phyloP scores from a whole-genome alignment of 306 rosid genomes.

The Gastrolobium bilobum region DNA sequence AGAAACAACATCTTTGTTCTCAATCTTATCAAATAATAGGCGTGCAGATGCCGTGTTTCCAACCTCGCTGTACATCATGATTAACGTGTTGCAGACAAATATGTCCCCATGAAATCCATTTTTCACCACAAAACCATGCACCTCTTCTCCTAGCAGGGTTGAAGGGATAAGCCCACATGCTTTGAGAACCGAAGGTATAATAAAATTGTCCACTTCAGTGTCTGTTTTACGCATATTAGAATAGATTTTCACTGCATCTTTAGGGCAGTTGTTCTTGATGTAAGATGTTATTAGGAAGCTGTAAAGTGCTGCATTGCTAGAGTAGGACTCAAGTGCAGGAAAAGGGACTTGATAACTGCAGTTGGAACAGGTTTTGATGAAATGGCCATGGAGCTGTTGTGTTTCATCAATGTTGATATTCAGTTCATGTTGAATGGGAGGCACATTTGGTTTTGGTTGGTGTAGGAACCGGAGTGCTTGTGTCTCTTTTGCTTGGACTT shows the following conservation, averaged over 20 bases:
- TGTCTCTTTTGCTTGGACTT: conserved; percentile 29
- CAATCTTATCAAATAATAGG: conserved; percentile 61
- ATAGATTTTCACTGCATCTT: conserved; percentile 55
- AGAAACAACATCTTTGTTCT: conserved; percentile 64
- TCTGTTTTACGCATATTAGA: conserved; percentile 59
- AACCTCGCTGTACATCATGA: conserved; percentile 68
- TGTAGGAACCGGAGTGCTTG: not conserved
- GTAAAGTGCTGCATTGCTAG: conserved; percentile 58
- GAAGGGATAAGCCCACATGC: conserved; percentile 63
- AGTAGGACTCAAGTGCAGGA: conserved; percentile 45
- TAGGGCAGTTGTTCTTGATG: conserved; percentile 58
- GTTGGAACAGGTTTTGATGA: conserved; percentile 64
- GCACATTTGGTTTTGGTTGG: conserved; percentile 35
- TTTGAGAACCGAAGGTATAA: conserved; percentile 76
- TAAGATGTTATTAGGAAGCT: conserved; percentile 74
- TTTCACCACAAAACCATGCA: conserved; percentile 66
- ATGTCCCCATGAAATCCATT: conserved; percentile 56
- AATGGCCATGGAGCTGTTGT: conserved; percentile 68
- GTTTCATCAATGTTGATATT: conserved; percentile 55
- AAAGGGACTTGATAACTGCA: conserved; percentile 47
- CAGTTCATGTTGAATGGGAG: conserved; percentile 26
- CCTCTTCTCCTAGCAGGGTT: conserved; percentile 57
- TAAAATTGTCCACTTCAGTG: conserved; percentile 63
- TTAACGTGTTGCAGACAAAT: conserved; percentile 70
- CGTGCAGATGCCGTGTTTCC: conserved; percentile 57